Base-by-base conservation (phyloP, 2,329 filamentous ascomycete species). In the Hypoxylon sp. region DNA sequence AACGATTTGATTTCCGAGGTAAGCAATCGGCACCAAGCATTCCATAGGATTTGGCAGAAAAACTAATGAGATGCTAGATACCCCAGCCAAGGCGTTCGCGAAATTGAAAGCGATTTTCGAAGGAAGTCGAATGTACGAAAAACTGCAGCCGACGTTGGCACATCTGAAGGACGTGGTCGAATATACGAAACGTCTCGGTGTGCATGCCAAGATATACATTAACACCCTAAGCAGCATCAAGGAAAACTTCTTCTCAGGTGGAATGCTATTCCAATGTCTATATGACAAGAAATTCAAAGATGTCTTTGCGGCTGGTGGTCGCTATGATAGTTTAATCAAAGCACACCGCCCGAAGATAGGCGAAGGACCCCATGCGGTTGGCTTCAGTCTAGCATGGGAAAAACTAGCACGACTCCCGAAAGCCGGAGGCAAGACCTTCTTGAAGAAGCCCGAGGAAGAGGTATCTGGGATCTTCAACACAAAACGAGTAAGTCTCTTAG, bases 351-450 rank as follows among this genome's bases (percentile, higher is more conserved):
- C 89, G 4, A 87, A 85, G 57, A 81, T 85, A 48, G 76, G 81
- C 31, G 78, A 83, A 46, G 84, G 87, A 63, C 83, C 84, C 13
- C 90, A 95, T 67, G 93, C 91, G 4, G 94, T 97, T 7, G 94
- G 95, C 1, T 93, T 97, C 67, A 95, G 91, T 65, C 76, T 97
- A 29, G 89, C 89, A 16, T 95, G 92, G 85, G 92, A 97, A 63
- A 84, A 88, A 49, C 76, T 96, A 3, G 86, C 87, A 5, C 83
- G 83, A 29, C 84, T 90, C 67, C 75, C 81, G 2, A 83, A 83
- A 47, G 71, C 73, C 26, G 74, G 74, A 1, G 74, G 76, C 2
- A 83, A 81, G 56, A 72, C 77, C 0, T 89, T 87, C 55, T 69
- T 88, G n/a, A 92, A 89, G 70, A 90, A 88, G 63, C 66, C 77